Evolutionary conservation across 129 eudicot species (phyloP), one percentile per base, ranked within the genome.

Genomic region (Flaveria robusta): DNA sequence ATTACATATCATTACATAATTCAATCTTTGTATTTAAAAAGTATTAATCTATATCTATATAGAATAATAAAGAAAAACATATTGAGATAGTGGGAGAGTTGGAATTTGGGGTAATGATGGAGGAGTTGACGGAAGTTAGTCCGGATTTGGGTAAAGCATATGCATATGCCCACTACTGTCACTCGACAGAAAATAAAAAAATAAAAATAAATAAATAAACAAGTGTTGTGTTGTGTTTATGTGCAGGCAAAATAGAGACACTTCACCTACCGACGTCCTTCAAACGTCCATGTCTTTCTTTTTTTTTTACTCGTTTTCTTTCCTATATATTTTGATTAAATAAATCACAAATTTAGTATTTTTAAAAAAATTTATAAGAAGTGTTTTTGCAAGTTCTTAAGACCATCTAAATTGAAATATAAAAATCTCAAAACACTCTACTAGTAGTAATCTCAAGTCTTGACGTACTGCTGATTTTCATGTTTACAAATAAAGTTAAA

Each of bases 221-320:
- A 72, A 52, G 69, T 74, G 39, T 34, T 34, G 69, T 74, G 39
- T 34, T 34, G 39, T 34, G 39, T 34, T 34, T 34, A 7, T 34
- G 79, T 74, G 75, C 71, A 74, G 54, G 79, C 43, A 66, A 80
- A 80, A 74, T 58, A 67, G 82, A 70, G 79, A 80, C 83, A 80
- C 54, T 43, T 80, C 75, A 80, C 79, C 79, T 1, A 72, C 74
- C 69, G 19, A 46, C 52, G 77, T 58, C 71, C 43, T 20, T 72
- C 52, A 72, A 26, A 72, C 20, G 83, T 72, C 83, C 74, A 66
- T 37, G 73, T 64, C 79, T 39, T 6, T 46, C 9, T 9, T 14
- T 72, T 12, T 22, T 1, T 23, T 20, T 43, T 43, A 43, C 39
- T 39, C 34, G 3, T 14, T 63, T 63, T 31, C 2, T 68, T 52